Evolutionary conservation across 371 early-diverging fungal species (phyloP), one percentile per base, ranked within the genome.

Genomic region (Apophysomyces variabilis): DNA sequence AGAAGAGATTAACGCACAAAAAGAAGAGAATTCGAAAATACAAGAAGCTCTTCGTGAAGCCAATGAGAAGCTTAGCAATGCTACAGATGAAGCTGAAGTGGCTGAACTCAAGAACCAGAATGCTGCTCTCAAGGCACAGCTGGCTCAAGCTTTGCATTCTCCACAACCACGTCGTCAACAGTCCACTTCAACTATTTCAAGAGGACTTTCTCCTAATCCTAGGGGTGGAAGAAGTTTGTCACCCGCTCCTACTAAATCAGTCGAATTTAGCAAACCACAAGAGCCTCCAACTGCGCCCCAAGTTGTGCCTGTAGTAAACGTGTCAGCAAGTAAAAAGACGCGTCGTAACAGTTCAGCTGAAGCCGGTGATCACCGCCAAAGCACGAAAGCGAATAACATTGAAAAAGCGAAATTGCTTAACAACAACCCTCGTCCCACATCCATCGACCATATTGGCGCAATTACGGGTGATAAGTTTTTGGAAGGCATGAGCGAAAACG

Each of bases 1-100:
- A 13, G 82, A 73, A 12, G 87, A 91, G 64, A 70, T 92, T 16
- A 74, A 77, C 26, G 75, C 83, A 64, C 80, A 85, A 67, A 87
- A 89, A 65, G 87, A 90, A 21, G 92, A 92, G 66, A 89, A 89
- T 12, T 84, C 84, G 26, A 78, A 75, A 41, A 77, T 96, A 35
- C 82, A 89, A 14, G 79, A 78, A 35, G 56, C 75, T 44, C 36
- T 80, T 13, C 75, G 75, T 38, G 75, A 76, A 43, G 79, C 82
- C 1, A 62, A 73, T n/a, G 75, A 79, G 44, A 65, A 69, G 36
- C 70, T 68, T 1, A 74, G 69, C 16, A 69, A 69, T 41, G 73
- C 76, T 7, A 66, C 73, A 8, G 80, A 81, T 47, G 79, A 79
- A 61, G 62, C 76, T 3, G 79, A 82, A 43, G 72, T 83, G 9